Evolutionary conservation across 306 rosid genomes (phyloP).

Genomic region (Sechiopsis laciniata): DNA sequence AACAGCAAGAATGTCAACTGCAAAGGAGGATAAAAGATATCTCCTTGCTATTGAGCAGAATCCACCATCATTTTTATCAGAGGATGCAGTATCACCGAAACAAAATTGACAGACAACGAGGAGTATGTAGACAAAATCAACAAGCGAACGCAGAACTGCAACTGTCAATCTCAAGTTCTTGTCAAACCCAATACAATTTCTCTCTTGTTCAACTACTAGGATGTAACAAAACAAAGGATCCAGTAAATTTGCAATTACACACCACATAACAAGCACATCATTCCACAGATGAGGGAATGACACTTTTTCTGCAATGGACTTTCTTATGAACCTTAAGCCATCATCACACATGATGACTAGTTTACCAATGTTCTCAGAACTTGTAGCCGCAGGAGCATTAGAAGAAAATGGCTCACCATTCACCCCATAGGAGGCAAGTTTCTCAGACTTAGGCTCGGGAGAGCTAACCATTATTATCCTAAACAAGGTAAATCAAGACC

Average conservation of each 20-base stretch:
- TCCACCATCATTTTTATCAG: background rate
- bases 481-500: too few relatives aligned
- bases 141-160: conserved; percentile 17
- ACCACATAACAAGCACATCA: background rate
- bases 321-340: conserved; percentile 8
- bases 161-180: background rate
- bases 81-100: background rate
- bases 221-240: conserved; percentile 22
- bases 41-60: background rate
- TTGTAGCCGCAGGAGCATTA: background rate
- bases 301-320: background rate
- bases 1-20: conserved; percentile 21
- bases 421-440: too few relatives aligned
- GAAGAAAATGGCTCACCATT: background rate
- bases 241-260: conserved; percentile 17
- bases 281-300: conserved; percentile 14
- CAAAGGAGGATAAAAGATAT: conserved; percentile 11
- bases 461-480: too few relatives aligned
- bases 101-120: conserved; percentile 15
- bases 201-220: background rate
- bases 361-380: conserved; percentile 11
- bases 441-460: too few relatives aligned
- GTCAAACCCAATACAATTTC: conserved; percentile 13
- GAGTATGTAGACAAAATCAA: conserved; percentile 16
- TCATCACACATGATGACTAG: background rate